Conservation (phyloP, 2,329 filamentous ascomycete genomes). For the Furcasterigmium furcatum region DNA sequence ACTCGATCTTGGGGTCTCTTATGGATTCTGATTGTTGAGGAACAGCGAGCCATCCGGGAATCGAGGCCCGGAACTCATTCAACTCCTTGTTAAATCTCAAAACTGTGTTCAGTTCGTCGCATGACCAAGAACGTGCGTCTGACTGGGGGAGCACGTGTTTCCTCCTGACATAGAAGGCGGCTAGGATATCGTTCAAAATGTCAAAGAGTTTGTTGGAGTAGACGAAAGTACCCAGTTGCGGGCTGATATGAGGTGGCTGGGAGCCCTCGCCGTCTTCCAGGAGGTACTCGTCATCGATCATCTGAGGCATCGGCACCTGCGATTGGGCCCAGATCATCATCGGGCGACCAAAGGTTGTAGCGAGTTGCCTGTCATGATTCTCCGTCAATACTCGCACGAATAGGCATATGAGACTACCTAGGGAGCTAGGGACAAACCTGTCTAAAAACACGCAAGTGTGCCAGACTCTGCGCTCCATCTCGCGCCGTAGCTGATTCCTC, state of each 20-base stretch:
- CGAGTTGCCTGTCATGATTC: too few relatives aligned
- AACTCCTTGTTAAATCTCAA: conserved; percentile 1
- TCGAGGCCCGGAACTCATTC: neutral
- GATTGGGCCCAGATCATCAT: too few relatives aligned
- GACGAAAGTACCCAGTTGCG: conserved; percentile 2
- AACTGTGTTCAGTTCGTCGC: conserved; percentile 1
- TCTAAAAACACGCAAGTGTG: too few relatives aligned
- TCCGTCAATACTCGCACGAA: too few relatives aligned
- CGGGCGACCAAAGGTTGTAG: too few relatives aligned
- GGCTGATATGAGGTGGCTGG: neutral
- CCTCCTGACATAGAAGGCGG: conserved; percentile 2
- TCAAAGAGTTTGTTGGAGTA: conserved; percentile 6
- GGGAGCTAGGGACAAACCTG: too few relatives aligned
- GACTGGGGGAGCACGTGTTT: neutral
- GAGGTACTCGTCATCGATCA: neutral
- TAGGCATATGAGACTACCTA: too few relatives aligned
- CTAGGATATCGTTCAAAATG: conserved; percentile 3
- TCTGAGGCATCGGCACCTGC: too few relatives aligned
- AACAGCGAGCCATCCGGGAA: neutral
- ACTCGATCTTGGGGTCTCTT: neutral
- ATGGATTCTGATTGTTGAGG: neutral
- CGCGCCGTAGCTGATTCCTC: too few relatives aligned
- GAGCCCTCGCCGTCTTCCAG: conserved; percentile 4
- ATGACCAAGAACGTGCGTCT: too few relatives aligned
- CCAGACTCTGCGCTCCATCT: too few relatives aligned